These are phyloP conservation scores for Eucalyptus marginata DNA, from an alignment of 345 rosid species.

Conservation along the genomic window DNA sequence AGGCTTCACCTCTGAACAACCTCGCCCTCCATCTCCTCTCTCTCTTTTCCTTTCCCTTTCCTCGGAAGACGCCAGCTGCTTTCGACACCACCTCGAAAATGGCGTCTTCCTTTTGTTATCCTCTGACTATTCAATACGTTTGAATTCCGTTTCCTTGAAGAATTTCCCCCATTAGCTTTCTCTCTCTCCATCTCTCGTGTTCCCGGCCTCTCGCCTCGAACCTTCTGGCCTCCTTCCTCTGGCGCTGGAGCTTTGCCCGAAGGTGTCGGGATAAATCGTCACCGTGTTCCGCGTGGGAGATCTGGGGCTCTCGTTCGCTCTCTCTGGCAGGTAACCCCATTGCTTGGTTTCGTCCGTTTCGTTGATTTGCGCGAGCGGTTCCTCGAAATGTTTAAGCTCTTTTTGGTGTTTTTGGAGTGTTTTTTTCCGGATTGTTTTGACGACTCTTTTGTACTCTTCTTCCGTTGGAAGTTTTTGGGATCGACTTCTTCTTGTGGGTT, in stretches of 20 bases:
- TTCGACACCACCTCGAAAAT: neutral
- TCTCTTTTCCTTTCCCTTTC: neutral
- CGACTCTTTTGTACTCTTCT: neutral
- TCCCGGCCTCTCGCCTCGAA: neutral
- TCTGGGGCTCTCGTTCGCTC: conserved; percentile 20
- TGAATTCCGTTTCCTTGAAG: neutral
- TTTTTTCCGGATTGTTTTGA: neutral
- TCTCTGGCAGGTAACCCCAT: conserved; percentile 18
- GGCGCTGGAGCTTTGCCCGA: neutral
- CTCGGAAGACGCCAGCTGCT: neutral
- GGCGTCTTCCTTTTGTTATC: neutral
- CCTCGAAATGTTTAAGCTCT: too few relatives aligned
- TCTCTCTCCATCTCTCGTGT: neutral
- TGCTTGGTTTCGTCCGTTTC: neutral
- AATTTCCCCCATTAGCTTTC: neutral
- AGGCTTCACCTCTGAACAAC: neutral
- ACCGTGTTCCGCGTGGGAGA: conserved; percentile 10
- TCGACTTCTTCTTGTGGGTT: neutral
- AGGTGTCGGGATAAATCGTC: neutral
- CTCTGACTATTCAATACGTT: neutral
- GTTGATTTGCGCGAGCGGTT: neutral
- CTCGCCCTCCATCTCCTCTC: neutral
- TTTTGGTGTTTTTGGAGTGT: neutral
- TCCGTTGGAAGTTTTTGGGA: neutral
- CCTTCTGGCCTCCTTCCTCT: neutral